Base-by-base conservation (phyloP, 208 protist species). In the Borovskyia barvae region DNA sequence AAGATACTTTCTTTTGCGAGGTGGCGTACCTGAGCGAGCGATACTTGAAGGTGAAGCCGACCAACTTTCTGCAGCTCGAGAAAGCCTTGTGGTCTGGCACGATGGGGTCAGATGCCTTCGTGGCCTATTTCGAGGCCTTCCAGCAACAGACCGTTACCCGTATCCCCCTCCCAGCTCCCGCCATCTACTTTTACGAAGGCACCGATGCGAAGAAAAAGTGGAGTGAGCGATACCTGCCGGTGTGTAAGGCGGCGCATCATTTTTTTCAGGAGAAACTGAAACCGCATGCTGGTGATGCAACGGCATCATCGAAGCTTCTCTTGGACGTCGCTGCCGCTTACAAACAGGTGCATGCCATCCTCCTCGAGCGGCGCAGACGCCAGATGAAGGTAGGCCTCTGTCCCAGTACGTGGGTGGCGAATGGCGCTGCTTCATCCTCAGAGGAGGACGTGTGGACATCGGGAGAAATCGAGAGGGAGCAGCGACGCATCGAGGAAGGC, bases 181-280 rank as follows among this genome's bases (percentile, higher is more conserved):
- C 85, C 22, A 77, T 95, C 35, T 95, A 82, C 80, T 65, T 84
- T 32, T 88, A 90, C 49, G 89, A 93, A 57, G 77, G 74, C 17
- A 24, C 41, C 2, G 79, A 87, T 17, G 77, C 67, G 15, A 69
- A 66, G n/a, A 75, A 50, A 66, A 69, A 78, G 69, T 95, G 89
- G 89, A 81, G 71, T 26, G 81, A 85, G 54, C 72, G 58, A 59
- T 95, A 87, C 77, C 56, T 92, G 32, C 78, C 83, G 11, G 32
- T 69, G 48, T 72, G 74, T 49, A 76, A 73, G 7, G 77, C 67
- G 0, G 75, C 79, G 5, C 71, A 78, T 36, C 22, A 41, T 3
- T 95, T 93, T 37, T 87, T 95, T 30, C 46, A 74, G 33, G 70
- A 66, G 25, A 69, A 87, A 24, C 66, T 94, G 33, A 57, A 84